These are phyloP conservation scores for Backusella luteola DNA, from an alignment of 192 early-diverging fungal genomes.

Conservation along the genomic window DNA sequence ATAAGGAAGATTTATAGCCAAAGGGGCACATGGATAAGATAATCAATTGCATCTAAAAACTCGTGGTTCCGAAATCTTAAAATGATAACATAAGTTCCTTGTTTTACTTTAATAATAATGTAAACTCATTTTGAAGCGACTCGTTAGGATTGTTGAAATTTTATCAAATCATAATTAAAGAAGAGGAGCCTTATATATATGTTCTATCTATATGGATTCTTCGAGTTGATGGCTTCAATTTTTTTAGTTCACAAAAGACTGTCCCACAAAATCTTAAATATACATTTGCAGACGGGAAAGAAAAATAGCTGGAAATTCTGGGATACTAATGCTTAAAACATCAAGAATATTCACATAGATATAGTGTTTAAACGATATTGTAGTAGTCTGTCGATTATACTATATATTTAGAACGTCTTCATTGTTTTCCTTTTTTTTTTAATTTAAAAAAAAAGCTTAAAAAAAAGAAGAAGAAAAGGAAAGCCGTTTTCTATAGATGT, in stretches of 20 bases:
- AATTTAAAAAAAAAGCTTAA: no score
- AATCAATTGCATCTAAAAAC: no score
- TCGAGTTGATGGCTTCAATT: neutral
- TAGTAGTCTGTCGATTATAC: neutral
- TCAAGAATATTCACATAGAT: neutral
- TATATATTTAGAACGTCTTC: neutral
- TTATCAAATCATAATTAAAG: neutral
- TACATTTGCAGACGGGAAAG: neutral
- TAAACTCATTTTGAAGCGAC: neutral
- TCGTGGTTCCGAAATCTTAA: neutral
- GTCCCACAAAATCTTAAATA: neutral
- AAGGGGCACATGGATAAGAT: no score
- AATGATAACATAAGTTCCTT: neutral
- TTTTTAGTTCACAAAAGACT: neutral
- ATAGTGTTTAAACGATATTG: neutral
- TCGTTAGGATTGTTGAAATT: neutral
- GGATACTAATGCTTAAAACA: neutral
- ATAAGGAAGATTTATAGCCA: neutral
- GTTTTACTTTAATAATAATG: neutral
- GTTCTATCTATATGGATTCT: neutral
- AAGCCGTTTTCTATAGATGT: neutral
- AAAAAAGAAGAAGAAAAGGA: no score
- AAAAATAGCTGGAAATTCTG: neutral
- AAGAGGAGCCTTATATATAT: neutral
- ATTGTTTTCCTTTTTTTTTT: neutral